Percentiles rank a stretch among this genome's conserved stretches.
Evolutionary conservation across 768 basidiomycete genomes (phyloP).

Genomic region (Termitomyces sp.): DNA sequence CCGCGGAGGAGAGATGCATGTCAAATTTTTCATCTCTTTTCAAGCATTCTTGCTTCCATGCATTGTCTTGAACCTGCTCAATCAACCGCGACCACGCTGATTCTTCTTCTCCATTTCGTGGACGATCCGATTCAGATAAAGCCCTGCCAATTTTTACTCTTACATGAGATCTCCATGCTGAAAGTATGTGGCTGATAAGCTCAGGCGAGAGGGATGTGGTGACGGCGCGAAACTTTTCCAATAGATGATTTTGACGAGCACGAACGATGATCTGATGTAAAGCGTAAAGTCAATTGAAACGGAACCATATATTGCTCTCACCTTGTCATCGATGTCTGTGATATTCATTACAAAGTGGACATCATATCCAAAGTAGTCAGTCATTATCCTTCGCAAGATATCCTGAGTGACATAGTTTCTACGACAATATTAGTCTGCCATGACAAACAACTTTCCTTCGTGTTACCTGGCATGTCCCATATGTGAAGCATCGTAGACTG

Average conservation of each 20-base stretch:
- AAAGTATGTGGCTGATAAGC: conserved; percentile 51
- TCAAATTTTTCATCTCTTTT: conserved; percentile 88
- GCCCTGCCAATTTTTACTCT: conserved; percentile 59
- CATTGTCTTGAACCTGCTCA: conserved; percentile 42
- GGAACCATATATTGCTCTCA: conserved; percentile 25
- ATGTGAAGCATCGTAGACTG: conserved; percentile 96
- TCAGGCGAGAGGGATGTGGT: conserved; percentile 49
- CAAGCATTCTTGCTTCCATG: conserved; percentile 68
- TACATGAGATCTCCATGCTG: conserved; percentile 66
- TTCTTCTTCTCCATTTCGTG: conserved; percentile 44
- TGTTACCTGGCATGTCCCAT: conserved; percentile 95
- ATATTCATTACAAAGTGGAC: conserved; percentile 99
- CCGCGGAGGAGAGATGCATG: conserved; percentile 80
- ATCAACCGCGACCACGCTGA: conserved; percentile 51
- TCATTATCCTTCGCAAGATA: conserved; percentile 81
- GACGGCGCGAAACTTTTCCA: conserved; percentile 56
- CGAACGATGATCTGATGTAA: conserved; percentile 79
- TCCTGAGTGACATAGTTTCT: conserved; percentile 98
- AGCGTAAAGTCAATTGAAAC: conserved; percentile 1
- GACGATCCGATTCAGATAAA: conserved; percentile 45
- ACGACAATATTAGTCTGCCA: conserved; percentile 6
- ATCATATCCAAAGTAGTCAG: conserved; percentile 96
- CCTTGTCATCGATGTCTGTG: conserved; percentile 99
- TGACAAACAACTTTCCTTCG: background rate
- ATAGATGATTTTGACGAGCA: conserved; percentile 74